Conservation (phyloP, 1,284 basidiomycete species). For the Amylostereum areolatum region DNA sequence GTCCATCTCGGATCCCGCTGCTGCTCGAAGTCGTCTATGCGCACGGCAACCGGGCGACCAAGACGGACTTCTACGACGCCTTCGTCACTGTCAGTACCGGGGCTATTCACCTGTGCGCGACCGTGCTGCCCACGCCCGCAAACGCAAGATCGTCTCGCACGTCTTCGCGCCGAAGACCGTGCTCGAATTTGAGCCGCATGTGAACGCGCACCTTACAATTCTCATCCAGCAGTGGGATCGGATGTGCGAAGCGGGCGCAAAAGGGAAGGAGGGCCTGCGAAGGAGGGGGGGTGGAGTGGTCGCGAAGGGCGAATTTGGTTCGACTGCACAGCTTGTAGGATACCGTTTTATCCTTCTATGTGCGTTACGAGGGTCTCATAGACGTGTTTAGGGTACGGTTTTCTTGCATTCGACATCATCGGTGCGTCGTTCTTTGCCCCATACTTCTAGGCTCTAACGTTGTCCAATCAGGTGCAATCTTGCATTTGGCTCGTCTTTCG, state of each 20-base stretch:
- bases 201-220: conserved; percentile 20
- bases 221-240: conserved; percentile 32
- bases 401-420: conserved; percentile 87
- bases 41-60: conserved; percentile 28
- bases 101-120: conserved; percentile 43
- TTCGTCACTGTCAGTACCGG: conserved; percentile 30
- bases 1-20: conserved; percentile 40
- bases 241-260: conserved; percentile 18
- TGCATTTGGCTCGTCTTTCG: conserved; percentile 84
- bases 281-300: no score
- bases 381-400: conserved; percentile 49
- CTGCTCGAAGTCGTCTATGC: conserved; percentile 35
- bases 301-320: conserved; percentile 11
- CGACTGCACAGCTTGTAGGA: conserved; percentile 17
- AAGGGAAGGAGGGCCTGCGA: no score
- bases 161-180: conserved; percentile 34
- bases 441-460: neutral
- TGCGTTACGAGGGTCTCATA: no score
- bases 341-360: no score
- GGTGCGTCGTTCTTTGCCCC: conserved; percentile 19
- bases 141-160: conserved; percentile 41
- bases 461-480: conserved; percentile 40
- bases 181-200: conserved; percentile 30
- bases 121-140: conserved; percentile 43
- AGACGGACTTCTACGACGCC: conserved; percentile 40